These are phyloP conservation scores for Chaetomium fimeti DNA, from an alignment of 495 filamentous ascomycete species.

Conservation along the genomic window DNA sequence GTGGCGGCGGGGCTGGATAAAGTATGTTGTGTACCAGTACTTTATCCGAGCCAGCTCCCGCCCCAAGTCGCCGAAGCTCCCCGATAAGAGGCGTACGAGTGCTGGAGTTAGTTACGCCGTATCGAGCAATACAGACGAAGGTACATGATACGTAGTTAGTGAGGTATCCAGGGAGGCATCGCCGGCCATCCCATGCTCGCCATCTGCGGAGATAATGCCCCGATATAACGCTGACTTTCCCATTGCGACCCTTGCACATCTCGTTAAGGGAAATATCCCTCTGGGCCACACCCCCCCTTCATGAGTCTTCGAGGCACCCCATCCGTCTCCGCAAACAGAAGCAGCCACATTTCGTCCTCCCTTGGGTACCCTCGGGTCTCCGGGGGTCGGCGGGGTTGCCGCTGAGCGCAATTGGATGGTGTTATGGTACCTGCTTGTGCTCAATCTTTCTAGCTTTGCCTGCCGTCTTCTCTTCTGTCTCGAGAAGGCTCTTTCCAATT, in stretches of 20 bases:
- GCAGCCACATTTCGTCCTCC: neutral
- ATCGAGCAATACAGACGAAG: neutral
- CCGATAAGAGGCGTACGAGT: conserved; percentile 10
- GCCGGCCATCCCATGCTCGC: too few species aligned
- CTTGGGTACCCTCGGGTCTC: conserved; percentile 4
- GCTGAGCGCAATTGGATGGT: neutral
- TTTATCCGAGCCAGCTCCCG: conserved; percentile 5
- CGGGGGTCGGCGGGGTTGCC: conserved; percentile 8
- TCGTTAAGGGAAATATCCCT: neutral
- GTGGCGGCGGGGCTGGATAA: neutral
- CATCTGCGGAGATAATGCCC: neutral
- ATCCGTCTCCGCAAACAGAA: neutral
- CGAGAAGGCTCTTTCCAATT: neutral
- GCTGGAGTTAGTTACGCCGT: too few species aligned
- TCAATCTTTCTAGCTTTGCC: neutral
- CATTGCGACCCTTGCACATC: neutral
- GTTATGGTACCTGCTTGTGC: conserved; percentile 10
- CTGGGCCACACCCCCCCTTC: neutral
- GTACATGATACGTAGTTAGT: too few species aligned
- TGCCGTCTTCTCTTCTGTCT: neutral
- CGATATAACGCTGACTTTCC: conserved; percentile 3
- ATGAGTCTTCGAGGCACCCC: conserved; percentile 3
- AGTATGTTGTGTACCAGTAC: neutral
- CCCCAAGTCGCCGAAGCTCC: neutral
- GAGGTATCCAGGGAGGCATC: too few species aligned